Percentiles rank a stretch among this genome's conserved stretches.
Conservation (phyloP, 2,329 filamentous ascomycete species). For the Aphanoascus verrucosus region DNA sequence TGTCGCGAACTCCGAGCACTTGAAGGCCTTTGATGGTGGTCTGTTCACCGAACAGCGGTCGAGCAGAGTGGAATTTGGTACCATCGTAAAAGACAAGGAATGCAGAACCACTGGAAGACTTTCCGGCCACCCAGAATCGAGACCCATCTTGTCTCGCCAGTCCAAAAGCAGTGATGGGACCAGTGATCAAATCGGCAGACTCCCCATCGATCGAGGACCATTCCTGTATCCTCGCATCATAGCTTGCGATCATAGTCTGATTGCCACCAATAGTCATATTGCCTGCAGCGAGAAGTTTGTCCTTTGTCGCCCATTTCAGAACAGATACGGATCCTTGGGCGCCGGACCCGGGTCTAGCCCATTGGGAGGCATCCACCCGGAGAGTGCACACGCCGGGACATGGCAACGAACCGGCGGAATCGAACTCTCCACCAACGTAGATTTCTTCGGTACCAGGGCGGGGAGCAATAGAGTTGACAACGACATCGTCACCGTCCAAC, state of each 20-base stretch:
- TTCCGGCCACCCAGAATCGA: slow-evolving; percentile 74
- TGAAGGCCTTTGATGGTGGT: slow-evolving; percentile 71
- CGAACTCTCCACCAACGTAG: slow-evolving; percentile 77
- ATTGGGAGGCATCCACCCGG: slow-evolving; percentile 58
- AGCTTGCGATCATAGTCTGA: slow-evolving; percentile 58
- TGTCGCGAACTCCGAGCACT: slow-evolving; percentile 58
- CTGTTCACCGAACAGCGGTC: slow-evolving; percentile 50
- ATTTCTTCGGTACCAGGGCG: slow-evolving; percentile 62
- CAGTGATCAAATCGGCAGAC: slow-evolving; percentile 50
- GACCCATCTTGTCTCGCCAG: slow-evolving; percentile 61
- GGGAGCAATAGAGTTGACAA: slow-evolving; percentile 65
- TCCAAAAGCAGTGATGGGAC: slow-evolving; percentile 65
- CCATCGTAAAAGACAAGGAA: slow-evolving; percentile 80
- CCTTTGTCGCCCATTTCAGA: slow-evolving; percentile 65
- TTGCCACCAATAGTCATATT: slow-evolving; percentile 60
- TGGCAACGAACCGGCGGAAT: slow-evolving; percentile 67
- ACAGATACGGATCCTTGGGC: slow-evolving; percentile 59
- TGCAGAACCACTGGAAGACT: slow-evolving; percentile 53
- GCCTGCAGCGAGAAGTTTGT: slow-evolving; percentile 65
- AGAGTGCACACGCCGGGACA: slow-evolving; percentile 78
- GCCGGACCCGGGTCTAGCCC: slow-evolving; percentile 66
- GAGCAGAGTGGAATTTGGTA: slow-evolving; percentile 56
- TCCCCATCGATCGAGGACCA: slow-evolving; percentile 57
- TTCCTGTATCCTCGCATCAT: slow-evolving; percentile 53
- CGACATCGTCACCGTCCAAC: slow-evolving; percentile 57